Evolutionary conservation across 2,329 filamentous ascomycete genomes (phyloP).

Genomic region (Tolypocladium tropicale): DNA sequence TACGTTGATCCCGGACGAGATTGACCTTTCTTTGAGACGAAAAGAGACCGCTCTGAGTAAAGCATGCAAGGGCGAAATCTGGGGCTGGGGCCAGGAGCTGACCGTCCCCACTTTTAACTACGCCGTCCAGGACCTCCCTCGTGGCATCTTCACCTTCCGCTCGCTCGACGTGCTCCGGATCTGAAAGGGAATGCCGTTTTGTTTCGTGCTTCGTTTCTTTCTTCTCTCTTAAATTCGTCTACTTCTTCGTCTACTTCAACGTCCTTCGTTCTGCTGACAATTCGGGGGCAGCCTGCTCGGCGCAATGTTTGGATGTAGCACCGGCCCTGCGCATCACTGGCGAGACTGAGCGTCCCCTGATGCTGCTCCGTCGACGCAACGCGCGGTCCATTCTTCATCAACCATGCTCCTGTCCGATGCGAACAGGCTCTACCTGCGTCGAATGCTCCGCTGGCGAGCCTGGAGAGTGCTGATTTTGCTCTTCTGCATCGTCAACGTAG

Average conservation of each 20-base stretch:
- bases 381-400: not conserved
- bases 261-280: not conserved
- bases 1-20: not conserved
- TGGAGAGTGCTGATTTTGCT: slow-evolving; percentile 23
- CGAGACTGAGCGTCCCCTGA: not conserved
- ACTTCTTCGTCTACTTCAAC: no score
- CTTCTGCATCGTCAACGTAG: slow-evolving; percentile 23
- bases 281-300: not conserved
- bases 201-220: not conserved
- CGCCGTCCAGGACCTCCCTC: not conserved
- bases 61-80: not conserved
- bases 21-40: not conserved
- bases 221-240: no score
- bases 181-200: not conserved
- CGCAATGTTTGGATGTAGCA: not conserved
- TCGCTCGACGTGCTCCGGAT: not conserved
- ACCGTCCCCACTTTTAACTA: not conserved
- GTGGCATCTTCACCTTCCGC: not conserved
- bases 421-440: slow-evolving; percentile 24
- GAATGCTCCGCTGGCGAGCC: slow-evolving; percentile 24
- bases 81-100: not conserved
- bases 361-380: not conserved
- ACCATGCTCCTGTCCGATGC: slow-evolving; percentile 17
- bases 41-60: not conserved
- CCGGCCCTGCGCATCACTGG: not conserved